phyloP scores from a whole-genome alignment of 2,329 filamentous ascomycete species.

The Pestalotiopsis sp. region DNA sequence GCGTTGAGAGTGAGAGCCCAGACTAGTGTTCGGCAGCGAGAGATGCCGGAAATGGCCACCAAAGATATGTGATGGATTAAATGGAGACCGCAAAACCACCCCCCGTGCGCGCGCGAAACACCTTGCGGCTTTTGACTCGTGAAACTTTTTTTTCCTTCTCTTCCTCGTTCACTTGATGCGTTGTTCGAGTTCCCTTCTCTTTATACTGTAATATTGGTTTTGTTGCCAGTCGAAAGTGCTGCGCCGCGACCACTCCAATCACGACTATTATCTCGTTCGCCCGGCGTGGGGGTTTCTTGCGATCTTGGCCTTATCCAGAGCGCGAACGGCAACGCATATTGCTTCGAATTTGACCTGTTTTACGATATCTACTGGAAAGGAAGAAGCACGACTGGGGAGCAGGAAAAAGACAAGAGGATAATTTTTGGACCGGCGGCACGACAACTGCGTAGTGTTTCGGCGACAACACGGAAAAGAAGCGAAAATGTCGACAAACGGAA shows the following conservation, averaged over 20 bases:
- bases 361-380: no score
- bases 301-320: background rate
- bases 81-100: background rate
- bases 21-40: background rate
- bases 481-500: slow-evolving; percentile 7
- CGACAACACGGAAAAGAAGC: background rate
- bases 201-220: background rate
- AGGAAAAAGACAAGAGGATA: background rate
- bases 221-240: background rate
- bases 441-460: background rate
- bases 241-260: background rate
- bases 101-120: background rate
- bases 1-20: background rate
- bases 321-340: background rate
- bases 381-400: no score
- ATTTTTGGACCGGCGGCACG: background rate
- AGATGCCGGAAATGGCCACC: background rate
- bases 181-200: background rate
- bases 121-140: background rate
- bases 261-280: background rate
- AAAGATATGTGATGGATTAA: background rate
- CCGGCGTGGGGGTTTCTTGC: background rate
- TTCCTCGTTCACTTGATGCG: background rate
- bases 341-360: background rate
- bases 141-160: background rate